These are phyloP conservation scores for Abelmoschus esculentus DNA, from an alignment of 345 rosid species.

Conservation along the genomic window DNA sequence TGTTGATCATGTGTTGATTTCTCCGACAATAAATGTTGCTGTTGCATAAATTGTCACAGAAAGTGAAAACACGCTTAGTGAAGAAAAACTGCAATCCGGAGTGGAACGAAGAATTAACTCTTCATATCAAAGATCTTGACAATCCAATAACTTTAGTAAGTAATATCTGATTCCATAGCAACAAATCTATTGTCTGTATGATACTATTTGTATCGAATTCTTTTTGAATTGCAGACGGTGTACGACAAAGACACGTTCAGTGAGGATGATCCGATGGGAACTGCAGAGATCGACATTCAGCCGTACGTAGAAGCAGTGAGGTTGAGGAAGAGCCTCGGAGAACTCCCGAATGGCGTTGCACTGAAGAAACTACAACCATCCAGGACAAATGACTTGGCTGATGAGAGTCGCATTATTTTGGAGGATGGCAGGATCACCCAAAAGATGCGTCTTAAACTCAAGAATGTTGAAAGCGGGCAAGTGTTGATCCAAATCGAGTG, in stretches of 20 bases:
- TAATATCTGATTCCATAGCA: constrained; percentile 1
- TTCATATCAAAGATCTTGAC: constrained; percentile 37
- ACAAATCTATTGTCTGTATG: background rate
- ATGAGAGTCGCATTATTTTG: constrained; percentile 46
- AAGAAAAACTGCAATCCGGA: constrained; percentile 68
- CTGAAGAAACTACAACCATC: constrained; percentile 41
- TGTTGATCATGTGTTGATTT: too few species aligned
- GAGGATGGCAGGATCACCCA: constrained; percentile 43
- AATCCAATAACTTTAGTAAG: constrained; percentile 55
- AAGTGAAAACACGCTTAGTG: constrained; percentile 51
- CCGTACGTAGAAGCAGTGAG: constrained; percentile 43
- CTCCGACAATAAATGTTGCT: too few species aligned
- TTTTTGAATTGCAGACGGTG: constrained; percentile 37
- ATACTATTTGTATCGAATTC: background rate
- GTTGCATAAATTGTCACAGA: constrained; percentile 31
- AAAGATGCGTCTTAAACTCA: constrained; percentile 24
- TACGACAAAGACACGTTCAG: constrained; percentile 69
- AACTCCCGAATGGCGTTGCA: constrained; percentile 48
- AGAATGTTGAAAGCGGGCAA: constrained; percentile 44
- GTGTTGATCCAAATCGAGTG: constrained; percentile 64
- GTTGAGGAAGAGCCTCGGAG: constrained; percentile 37
- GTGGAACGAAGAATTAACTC: constrained; percentile 78
- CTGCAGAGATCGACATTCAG: constrained; percentile 52
- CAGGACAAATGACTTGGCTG: constrained; percentile 40
- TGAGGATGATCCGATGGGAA: constrained; percentile 75